phyloP scores from a whole-genome alignment of 179 eudicot species.

The Patellifolia procumbens region DNA sequence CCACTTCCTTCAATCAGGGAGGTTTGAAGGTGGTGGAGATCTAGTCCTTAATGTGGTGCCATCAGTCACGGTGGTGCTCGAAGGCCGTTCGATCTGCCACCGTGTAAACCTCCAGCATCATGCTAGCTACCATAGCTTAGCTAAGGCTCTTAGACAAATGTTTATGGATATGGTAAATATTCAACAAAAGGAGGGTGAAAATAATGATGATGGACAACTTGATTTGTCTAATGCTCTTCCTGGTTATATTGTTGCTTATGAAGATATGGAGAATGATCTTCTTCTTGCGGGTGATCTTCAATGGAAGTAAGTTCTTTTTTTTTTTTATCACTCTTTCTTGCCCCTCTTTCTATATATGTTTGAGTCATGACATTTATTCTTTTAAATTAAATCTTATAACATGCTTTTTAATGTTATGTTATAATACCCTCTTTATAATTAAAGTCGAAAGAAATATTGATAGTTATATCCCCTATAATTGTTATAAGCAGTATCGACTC shows the following conservation, averaged over 20 bases:
- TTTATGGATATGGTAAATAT: conserved; percentile 35
- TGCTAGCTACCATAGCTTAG: conserved; percentile 58
- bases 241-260: conserved; percentile 76
- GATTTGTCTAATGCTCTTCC: conserved; percentile 76
- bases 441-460: too few relatives aligned
- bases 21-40: conserved; percentile 34
- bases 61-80: conserved; percentile 75
- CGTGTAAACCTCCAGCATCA: conserved; percentile 66
- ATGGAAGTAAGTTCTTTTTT: conserved; percentile 60
- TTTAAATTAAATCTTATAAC: too few relatives aligned
- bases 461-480: too few relatives aligned
- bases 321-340: not conserved
- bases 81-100: conserved; percentile 85
- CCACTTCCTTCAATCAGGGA: conserved; percentile 13
- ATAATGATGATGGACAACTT: not conserved
- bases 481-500: too few relatives aligned
- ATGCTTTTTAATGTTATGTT: too few relatives aligned
- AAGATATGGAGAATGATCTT: conserved; percentile 83
- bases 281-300: conserved; percentile 83
- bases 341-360: not conserved
- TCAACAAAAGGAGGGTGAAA: conserved; percentile 19
- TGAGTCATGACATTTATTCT: too few relatives aligned
- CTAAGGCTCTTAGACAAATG: conserved; percentile 65
- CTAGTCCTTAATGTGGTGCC: conserved; percentile 48
- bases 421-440: too few relatives aligned